Percentiles rank a stretch among this genome's conserved stretches.
Evolutionary conservation across 768 basidiomycete species (phyloP).

Genomic region (Mycena metata): DNA sequence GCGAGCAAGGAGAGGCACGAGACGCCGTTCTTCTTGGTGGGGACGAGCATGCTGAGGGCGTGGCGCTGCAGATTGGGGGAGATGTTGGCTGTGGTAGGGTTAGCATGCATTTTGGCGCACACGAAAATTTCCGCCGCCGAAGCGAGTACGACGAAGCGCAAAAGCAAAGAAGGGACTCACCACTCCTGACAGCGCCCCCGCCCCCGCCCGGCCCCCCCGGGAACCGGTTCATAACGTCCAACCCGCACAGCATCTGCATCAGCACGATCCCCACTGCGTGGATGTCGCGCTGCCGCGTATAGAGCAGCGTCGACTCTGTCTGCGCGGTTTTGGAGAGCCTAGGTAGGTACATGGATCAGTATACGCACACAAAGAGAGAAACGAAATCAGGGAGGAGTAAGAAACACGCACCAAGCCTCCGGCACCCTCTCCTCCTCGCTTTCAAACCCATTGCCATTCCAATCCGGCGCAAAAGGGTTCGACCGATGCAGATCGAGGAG

Average conservation of each 20-base stretch:
- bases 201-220: conserved; percentile 59
- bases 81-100: conserved; percentile 58
- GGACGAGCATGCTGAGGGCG: conserved; percentile 71
- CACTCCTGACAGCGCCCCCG: conserved; percentile 61
- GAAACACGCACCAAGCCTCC: too few species aligned
- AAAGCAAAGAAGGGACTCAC: conserved; percentile 52
- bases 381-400: too few species aligned
- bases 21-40: conserved; percentile 64
- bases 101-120: not conserved
- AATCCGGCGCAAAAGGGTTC: conserved; percentile 72
- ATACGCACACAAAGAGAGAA: too few species aligned
- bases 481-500: conserved; percentile 88
- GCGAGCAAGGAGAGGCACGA: conserved; percentile 71
- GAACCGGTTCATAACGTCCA: conserved; percentile 71
- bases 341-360: not conserved
- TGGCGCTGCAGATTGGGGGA: conserved; percentile 66
- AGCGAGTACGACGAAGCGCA: too few species aligned
- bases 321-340: conserved; percentile 86
- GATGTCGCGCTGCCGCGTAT: conserved; percentile 85
- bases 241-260: conserved; percentile 88
- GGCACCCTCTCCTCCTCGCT: too few species aligned
- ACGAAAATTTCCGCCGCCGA: not conserved
- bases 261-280: conserved; percentile 85
- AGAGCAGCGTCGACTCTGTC: conserved; percentile 79
- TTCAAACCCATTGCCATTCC: too few species aligned